Base-by-base conservation (phyloP, 371 early-diverging fungal species). In the Chytridium lagenaria region DNA sequence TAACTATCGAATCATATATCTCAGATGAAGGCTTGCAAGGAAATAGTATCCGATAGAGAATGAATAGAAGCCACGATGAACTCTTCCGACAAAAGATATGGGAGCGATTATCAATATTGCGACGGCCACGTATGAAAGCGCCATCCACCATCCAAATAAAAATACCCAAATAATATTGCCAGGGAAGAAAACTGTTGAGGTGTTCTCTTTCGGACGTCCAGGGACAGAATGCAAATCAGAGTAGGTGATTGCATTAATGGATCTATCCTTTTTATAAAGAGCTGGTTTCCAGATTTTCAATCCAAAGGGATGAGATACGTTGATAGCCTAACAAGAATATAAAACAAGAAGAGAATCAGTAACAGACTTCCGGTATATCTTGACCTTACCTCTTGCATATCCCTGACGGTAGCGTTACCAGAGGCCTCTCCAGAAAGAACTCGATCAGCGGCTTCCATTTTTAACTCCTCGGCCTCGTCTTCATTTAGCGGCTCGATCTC, bases 271-370 rank as follows among this genome's bases (percentile, higher is more conserved):
- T 68, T 94, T 94, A 85, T 97, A 98, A 33, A 98, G 86, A 2
- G 97, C 96, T 12, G 96, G 95, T 78, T 98, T 98, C 98, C 98
- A 98, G n/a, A 97, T 85, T 16, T 93, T 93, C 65, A 97, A 79
- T 67, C 98, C 98, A 77, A 98, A 98, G 16, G 95, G 96, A 83
- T 96, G 96, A 23, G 71, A 69, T 59, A 74, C 74, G 72, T 86
- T 87, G 78, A 87, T 83, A 31, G 81, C 83, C 80, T 85, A 19
- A 44, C 12, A n/a, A n/a, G n/a, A n/a, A 36, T 1, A 22, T 39
- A 22, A 34, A 70, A 28, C 34, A 19, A 33, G 16, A 28, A 34
- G 16, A 31, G 10, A 28, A 26, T 67, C 5, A 7, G 26, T 19
- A n/a, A 57, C 10, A 26, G 12, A 16, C 28, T 10, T 57, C n/a